Percentiles rank a stretch among this genome's conserved stretches.
phyloP scores from a whole-genome alignment of 257 asterid genomes.

The Hygrophila difformis region DNA sequence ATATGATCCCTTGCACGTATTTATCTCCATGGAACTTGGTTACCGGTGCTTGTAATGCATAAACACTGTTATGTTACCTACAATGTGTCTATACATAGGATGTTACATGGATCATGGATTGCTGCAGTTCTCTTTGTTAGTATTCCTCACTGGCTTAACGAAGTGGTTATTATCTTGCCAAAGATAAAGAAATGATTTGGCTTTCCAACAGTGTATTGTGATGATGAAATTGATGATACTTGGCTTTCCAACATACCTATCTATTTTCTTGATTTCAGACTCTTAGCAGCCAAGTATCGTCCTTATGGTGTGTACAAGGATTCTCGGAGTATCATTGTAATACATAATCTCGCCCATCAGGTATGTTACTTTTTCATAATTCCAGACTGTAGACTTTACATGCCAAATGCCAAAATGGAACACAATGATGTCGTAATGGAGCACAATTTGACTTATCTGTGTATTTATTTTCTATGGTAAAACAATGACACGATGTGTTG shows the following conservation, averaged over 20 bases:
- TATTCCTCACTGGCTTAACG: too few relatives aligned
- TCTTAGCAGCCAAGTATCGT: constrained; percentile 91
- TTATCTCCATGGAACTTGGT: background rate
- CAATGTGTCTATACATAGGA: background rate
- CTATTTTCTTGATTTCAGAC: constrained; percentile 39
- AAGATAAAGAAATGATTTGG: background rate
- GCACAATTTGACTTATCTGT: too few relatives aligned
- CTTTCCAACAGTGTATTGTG: background rate
- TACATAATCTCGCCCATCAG: constrained; percentile 98
- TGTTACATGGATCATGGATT: too few relatives aligned
- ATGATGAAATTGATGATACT: background rate
- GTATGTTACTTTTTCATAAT: constrained; percentile 25
- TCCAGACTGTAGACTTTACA: background rate
- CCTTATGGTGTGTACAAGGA: constrained; percentile 91
- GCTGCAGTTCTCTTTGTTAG: background rate
- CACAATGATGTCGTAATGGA: background rate
- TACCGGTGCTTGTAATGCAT: constrained; percentile 1
- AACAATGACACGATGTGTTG: too few relatives aligned
- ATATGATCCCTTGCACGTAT: constrained; percentile 6
- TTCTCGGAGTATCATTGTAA: constrained; percentile 72
- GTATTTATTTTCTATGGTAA: too few relatives aligned
- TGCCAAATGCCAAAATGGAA: background rate
- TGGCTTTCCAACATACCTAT: background rate
- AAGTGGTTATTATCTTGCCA: background rate
- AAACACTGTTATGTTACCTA: background rate